phyloP scores from a whole-genome alignment of 1,284 basidiomycete genomes.

The Cystobasidiaceae sp. region DNA sequence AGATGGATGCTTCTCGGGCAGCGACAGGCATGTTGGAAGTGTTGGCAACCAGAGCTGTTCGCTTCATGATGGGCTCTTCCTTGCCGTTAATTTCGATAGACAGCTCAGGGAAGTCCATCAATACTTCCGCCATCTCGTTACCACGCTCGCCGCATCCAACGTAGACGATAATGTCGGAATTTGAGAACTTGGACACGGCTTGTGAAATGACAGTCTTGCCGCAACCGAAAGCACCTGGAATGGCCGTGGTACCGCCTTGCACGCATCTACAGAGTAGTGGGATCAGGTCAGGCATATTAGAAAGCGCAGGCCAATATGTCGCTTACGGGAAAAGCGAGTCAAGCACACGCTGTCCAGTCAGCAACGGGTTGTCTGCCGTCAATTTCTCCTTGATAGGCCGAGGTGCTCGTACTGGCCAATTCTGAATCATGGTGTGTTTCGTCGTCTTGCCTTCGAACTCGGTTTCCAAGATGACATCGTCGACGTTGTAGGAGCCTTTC shows the following conservation, averaged over 20 bases:
- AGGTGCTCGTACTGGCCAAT: slow-evolving; percentile 98
- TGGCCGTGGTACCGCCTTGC: slow-evolving; percentile 97
- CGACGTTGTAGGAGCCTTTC: slow-evolving; percentile 87
- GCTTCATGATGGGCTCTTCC: slow-evolving; percentile 99
- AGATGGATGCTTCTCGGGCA: slow-evolving; percentile 98
- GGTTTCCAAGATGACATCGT: slow-evolving; percentile 92
- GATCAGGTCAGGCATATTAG: not conserved
- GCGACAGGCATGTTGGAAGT: slow-evolving; percentile 99
- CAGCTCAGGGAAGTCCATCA: slow-evolving; percentile 79
- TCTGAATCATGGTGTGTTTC: slow-evolving; percentile 91
- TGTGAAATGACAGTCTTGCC: slow-evolving; percentile 84
- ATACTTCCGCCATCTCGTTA: slow-evolving; percentile 91
- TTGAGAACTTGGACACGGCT: slow-evolving; percentile 97
- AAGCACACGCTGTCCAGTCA: slow-evolving; percentile 95
- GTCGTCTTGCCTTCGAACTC: slow-evolving; percentile 96
- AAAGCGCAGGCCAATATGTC: slow-evolving; percentile 29
- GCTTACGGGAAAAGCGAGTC: slow-evolving; percentile 90
- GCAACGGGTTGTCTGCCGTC: slow-evolving; percentile 83
- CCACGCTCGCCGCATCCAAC: slow-evolving; percentile 67
- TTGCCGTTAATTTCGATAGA: slow-evolving; percentile 83
- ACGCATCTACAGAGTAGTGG: slow-evolving; percentile 72
- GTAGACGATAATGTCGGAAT: slow-evolving; percentile 99
- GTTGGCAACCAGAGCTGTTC: slow-evolving; percentile 96
- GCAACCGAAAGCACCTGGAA: slow-evolving; percentile 98
- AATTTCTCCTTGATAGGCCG: slow-evolving; percentile 91